These are phyloP conservation scores for Salix koriyanagi DNA, from an alignment of 345 rosid genomes.

Conservation along the genomic window DNA sequence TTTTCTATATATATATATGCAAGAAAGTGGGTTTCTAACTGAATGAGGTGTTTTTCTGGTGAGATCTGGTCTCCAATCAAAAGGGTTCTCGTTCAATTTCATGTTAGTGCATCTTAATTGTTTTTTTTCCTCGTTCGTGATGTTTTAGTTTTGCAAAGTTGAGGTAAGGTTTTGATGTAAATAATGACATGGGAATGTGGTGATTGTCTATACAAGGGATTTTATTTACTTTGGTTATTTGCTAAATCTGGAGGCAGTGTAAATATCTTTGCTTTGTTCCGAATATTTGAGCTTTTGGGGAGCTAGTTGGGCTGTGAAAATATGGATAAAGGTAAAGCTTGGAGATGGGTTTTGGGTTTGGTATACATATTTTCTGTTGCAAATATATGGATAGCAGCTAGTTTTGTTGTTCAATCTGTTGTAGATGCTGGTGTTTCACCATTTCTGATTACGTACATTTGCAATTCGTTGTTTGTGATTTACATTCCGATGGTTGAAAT, in stretches of 20 bases:
- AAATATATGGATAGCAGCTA: slow-evolving; percentile 86
- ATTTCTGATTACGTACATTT: slow-evolving; percentile 82
- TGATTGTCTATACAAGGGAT: slow-evolving; percentile 1
- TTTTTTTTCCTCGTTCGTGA: neutral
- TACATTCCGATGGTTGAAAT: slow-evolving; percentile 79
- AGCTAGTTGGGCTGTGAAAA: slow-evolving; percentile 22
- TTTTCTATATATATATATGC: too few relatives aligned
- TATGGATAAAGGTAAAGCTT: slow-evolving; percentile 42
- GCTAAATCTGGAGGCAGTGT: slow-evolving; percentile 1
- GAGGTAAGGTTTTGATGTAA: neutral
- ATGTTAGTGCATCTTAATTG: neutral
- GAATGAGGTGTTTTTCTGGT: neutral
- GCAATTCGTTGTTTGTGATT: slow-evolving; percentile 79
- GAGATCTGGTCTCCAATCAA: neutral
- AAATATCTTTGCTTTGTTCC: slow-evolving; percentile 10
- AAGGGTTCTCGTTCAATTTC: slow-evolving; percentile 5
- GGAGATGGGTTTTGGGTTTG: slow-evolving; percentile 83
- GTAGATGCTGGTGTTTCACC: slow-evolving; percentile 91
- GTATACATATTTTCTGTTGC: slow-evolving; percentile 79
- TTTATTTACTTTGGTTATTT: neutral
- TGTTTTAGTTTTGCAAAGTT: neutral
- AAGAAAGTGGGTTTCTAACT: neutral
- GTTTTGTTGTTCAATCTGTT: slow-evolving; percentile 89
- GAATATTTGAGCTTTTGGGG: slow-evolving; percentile 8
- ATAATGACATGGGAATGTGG: slow-evolving; percentile 4